phyloP scores from a whole-genome alignment of 202 grass and related monocot species.

The Musa balbisiana region DNA sequence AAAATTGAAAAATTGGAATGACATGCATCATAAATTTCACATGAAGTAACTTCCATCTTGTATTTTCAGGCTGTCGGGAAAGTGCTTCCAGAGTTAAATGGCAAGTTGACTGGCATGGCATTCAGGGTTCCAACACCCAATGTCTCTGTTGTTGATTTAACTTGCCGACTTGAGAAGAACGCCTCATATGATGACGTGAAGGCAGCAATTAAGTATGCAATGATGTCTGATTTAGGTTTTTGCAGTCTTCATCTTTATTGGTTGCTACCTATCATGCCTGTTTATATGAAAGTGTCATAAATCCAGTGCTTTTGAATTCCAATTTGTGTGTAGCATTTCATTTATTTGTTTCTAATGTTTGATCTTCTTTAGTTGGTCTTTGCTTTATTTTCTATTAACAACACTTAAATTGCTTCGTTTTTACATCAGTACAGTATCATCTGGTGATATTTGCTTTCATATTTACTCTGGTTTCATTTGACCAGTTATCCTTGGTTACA shows the following conservation, averaged over 20 bases:
- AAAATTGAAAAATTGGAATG: slow-evolving; percentile 7
- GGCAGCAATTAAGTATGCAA: slow-evolving; percentile 65
- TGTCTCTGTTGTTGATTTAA: slow-evolving; percentile 91
- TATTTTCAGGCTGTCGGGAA: slow-evolving; percentile 76
- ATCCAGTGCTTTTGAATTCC: background rate
- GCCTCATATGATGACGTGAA: slow-evolving; percentile 93
- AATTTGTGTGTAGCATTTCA: background rate
- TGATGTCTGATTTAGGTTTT: slow-evolving; percentile 8
- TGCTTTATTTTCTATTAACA: too few species aligned
- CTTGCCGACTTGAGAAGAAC: slow-evolving; percentile 78
- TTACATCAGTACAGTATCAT: too few species aligned
- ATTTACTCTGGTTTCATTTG: too few species aligned
- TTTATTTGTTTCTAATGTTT: too few species aligned
- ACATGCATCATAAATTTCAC: slow-evolving; percentile 1
- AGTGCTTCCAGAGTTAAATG: slow-evolving; percentile 81
- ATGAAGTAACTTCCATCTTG: slow-evolving; percentile 15
- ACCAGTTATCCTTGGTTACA: too few species aligned
- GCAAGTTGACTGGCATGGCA: slow-evolving; percentile 90
- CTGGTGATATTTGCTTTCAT: too few species aligned
- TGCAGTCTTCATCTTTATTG: background rate
- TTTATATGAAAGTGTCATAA: background rate
- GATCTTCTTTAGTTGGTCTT: too few species aligned
- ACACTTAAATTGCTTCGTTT: too few species aligned
- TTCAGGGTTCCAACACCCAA: slow-evolving; percentile 94
- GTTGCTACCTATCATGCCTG: background rate